Base-by-base conservation (phyloP, 257 asterid genomes). In the Petunia secreta region DNA sequence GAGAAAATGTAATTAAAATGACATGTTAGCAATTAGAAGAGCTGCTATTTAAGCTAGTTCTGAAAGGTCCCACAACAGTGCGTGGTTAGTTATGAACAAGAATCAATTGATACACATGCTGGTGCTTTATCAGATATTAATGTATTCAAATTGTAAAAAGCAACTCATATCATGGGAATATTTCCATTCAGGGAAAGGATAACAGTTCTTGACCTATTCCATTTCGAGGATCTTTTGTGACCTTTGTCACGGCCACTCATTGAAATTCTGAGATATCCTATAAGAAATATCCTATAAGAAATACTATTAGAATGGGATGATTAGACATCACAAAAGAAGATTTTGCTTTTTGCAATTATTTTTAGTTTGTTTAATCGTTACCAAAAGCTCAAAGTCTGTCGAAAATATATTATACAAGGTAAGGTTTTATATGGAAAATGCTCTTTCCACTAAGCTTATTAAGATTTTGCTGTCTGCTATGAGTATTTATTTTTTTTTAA, bases 21-120 rank as follows among this genome's bases (percentile, higher is more conserved):
- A 63, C 50, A 39, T 78, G 74, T 57, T 78, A 41, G 81, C 75
- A 63, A 40, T 62, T 37, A 16, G 25, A 38, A 10, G 53, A 43
- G 79, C 71, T 53, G 79, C 69, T 81, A 60, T 78, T 71, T 81
- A 78, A 80, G 67, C 48, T 37, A 16, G 74, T n/a, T 37, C 8
- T 60, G 6, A 41, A 59, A 80, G 84, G 82, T 83, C 81, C 75
- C 44, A 79, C 69, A 57, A 54, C 64, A 36, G 38, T 41, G 25
- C 44, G 7, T 10, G 36, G 15, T 38, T 82, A 15, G 48, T 52
- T 1, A 82, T 59, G 39, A 71, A 58, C 75, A 67, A 77, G 53
- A 15, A 34, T 73, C 63, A 58, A 44, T 41, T 81, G 82, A 77
- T 53, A 74, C 64, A 63, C 60, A 64, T 64, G 81, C 67, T 2